Evolutionary conservation across 805 yeast species (phyloP), one percentile per base, ranked within the genome.

Genomic region (Naumovozyma baii): DNA sequence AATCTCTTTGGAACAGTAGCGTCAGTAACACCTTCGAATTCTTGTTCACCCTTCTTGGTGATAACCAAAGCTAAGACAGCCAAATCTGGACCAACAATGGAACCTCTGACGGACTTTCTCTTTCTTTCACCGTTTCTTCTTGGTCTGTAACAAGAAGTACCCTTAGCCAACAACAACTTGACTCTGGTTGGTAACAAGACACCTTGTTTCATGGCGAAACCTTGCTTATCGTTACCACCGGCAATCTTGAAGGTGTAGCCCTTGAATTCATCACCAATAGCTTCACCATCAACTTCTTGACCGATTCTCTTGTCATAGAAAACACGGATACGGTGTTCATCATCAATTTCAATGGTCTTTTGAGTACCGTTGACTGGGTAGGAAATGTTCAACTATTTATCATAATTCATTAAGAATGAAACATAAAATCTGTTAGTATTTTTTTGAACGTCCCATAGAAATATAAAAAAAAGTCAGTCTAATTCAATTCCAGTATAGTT

Each of bases 171-270:
- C 68, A 92, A 80, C 64, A 92, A 80, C 71, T 84, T 87, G 63
- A 92, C 97, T 82, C 98, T 94, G 81, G 94, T 87, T 74, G 98
- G 97, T 78, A 86, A 92, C 80, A 92, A 76, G 56, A 92, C 98
- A 83, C 98, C 98, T 76, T 94, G 98, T 76, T 88, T 92, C 98
- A 94, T 92, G 76, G 98, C 97, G 96, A 92, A 92, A 78, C 98
- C 98, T 79, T 92, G 98, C 78, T 92, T 92, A 78, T 92, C 98
- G 83, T 92, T 92, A 82, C 98, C 98, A 69, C 98, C 98, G 63
- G 96, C 74, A 72, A 92, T 88, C 79, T 83, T 94, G 84, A 92
- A 88, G 68, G 86, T 72, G 87, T 92, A 92, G 67, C 98, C 98
- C 74, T 87, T 90, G 90, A 90, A 86, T 76, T 94, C 98, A 65